Base-by-base conservation (phyloP, 352 stramenopile genomes). In the Globisporangium rhizosaccharum region DNA sequence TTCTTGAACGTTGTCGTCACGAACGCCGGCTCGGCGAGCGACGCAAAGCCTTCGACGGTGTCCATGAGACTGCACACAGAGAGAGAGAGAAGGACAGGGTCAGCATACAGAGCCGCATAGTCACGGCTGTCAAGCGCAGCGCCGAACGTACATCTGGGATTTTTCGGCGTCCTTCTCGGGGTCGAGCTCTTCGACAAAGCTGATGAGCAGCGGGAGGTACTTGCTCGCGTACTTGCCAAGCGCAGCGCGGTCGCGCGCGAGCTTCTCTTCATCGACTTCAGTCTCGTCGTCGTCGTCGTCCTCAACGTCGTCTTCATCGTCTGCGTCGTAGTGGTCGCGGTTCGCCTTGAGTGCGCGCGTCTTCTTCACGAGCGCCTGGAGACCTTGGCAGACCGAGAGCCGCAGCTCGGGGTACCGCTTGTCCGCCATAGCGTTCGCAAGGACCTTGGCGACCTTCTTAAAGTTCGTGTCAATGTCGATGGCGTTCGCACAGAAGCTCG, bases 401-500 rank as follows among this genome's bases (percentile, higher is more conserved):
- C 84, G 86, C 52, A 95, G 68, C 60, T 92, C 82, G 2, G 86
- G 86, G 65, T 90, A 94, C 30, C 86, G 83, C 70, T 93, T 81
- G 68, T 95, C 86, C 33, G 76, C 77, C 82, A 95, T 92, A 41
- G 86, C 86, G 51, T 91, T 95, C 15, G 84, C 83, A 10, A 95
- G 71, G 42, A 89, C 63, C 79, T 95, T 95, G 49, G 86, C 86
- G 45, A 95, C 75, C 63, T 81, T 89, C 75, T 92, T 92, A 60
- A 95, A 95, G 33, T 82, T 82, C 36, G 70, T 72, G 61, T 87
- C 79, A 52, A 95, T 77, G 62, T 95, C 86, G 28, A 82, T 62
- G 3, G 79, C 79, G 59, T 80, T 76, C 28, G 76, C 71, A 48
- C 83, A 93, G 45, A 95, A 77, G 59, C 74, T 91, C 8, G 86